Conservation (phyloP, 805 yeast species). For the Candida awuae region DNA sequence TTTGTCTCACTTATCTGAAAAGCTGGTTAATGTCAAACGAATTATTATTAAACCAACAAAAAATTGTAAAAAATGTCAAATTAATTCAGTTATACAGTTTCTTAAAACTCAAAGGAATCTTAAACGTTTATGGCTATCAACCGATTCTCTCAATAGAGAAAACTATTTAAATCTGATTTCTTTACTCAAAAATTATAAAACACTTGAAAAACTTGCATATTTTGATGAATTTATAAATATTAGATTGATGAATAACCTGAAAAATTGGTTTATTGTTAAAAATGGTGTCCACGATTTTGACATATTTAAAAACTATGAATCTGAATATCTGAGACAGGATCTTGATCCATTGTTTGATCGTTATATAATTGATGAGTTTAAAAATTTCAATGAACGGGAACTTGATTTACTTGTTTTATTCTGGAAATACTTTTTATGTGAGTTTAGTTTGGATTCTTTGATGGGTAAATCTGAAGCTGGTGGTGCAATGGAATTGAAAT, state of each 20-base stretch:
- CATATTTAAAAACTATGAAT: conserved; percentile 13
- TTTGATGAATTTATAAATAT: conserved; percentile 20
- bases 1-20: conserved; percentile 14
- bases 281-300: conserved; percentile 16
- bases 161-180: conserved; percentile 10
- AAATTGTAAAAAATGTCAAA: conserved; percentile 24
- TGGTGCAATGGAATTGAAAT: conserved; percentile 13
- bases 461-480: background rate
- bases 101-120: conserved; percentile 8
- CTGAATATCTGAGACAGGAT: conserved; percentile 18
- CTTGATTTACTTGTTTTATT: conserved; percentile 18
- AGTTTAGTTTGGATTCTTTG: conserved; percentile 11
- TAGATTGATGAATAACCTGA: conserved; percentile 17
- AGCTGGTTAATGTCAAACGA: conserved; percentile 14
- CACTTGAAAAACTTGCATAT: conserved; percentile 13
- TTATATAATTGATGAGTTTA: conserved; percentile 16
- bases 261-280: conserved; percentile 22
- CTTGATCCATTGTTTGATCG: conserved; percentile 12
- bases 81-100: conserved; percentile 14
- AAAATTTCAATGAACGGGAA: conserved; percentile 15
- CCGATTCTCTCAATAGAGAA: conserved; percentile 15
- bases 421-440: conserved; percentile 18
- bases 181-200: conserved; percentile 6
- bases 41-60: conserved; percentile 21
- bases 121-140: conserved; percentile 13